These are phyloP conservation scores for Cyclotella cryptica DNA, from an alignment of 108 stramenopile species.

Conservation along the genomic window DNA sequence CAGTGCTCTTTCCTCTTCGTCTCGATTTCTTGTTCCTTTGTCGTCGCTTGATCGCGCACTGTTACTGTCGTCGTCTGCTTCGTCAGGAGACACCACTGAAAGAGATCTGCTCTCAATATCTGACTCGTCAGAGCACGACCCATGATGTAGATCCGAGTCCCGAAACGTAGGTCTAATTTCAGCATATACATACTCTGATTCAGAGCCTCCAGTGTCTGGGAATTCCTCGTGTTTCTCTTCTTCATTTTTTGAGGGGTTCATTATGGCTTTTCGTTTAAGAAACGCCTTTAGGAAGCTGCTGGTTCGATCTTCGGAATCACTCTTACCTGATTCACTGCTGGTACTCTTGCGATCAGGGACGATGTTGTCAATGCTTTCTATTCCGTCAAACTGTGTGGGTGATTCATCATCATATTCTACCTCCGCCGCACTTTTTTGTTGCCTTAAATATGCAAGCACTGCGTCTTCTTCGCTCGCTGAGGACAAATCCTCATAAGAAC, in stretches of 20 bases:
- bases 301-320: neutral
- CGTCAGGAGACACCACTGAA: neutral
- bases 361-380: too few species aligned
- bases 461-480: slow-evolving; percentile 19
- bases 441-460: neutral
- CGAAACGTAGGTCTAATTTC: neutral
- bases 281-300: neutral
- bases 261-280: neutral
- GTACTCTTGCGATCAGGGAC: neutral
- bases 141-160: neutral
- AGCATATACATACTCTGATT: neutral
- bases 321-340: neutral
- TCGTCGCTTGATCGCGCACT: neutral
- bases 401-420: too few species aligned
- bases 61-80: neutral
- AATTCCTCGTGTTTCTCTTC: neutral
- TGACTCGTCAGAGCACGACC: neutral
- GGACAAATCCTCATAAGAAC: slow-evolving; percentile 9
- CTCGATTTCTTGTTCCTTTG: neutral
- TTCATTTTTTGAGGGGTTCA: neutral
- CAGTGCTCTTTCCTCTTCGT: neutral
- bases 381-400: too few species aligned
- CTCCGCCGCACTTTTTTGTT: neutral
- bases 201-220: neutral
- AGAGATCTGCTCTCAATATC: neutral